These are phyloP conservation scores for Phoma sp. DNA, from an alignment of 2,329 filamentous ascomycete genomes.

Conservation along the genomic window DNA sequence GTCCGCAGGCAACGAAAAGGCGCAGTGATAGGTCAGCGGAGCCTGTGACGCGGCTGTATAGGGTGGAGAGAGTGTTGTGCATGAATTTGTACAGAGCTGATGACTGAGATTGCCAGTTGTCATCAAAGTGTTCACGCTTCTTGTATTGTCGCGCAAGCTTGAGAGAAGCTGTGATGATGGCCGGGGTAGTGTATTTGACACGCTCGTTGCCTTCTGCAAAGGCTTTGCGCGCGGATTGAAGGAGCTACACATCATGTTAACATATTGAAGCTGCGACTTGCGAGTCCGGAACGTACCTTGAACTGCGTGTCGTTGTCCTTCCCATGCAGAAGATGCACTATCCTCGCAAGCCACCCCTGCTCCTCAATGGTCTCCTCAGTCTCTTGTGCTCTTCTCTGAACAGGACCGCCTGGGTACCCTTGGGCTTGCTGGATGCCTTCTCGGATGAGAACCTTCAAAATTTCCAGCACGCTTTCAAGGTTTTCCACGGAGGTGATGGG, in stretches of 20 bases:
- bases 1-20: conserved; percentile 88
- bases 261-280: background rate
- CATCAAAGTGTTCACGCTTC: conserved; percentile 82
- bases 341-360: conserved; percentile 92
- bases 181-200: conserved; percentile 93
- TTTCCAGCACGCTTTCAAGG: conserved; percentile 85
- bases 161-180: conserved; percentile 86
- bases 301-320: conserved; percentile 93
- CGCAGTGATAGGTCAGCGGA: conserved; percentile 88
- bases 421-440: conserved; percentile 83
- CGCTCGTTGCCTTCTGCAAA: conserved; percentile 93
- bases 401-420: conserved; percentile 79
- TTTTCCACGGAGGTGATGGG: conserved; percentile 78
- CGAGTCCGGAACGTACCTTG: conserved; percentile 56
- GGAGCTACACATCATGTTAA: conserved; percentile 58
- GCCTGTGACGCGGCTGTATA: conserved; percentile 86
- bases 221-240: conserved; percentile 85
- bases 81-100: conserved; percentile 94
- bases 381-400: conserved; percentile 76
- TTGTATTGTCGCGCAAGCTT: conserved; percentile 91
- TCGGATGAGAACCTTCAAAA: conserved; percentile 89
- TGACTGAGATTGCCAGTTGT: conserved; percentile 74
- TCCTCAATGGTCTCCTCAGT: conserved; percentile 98
- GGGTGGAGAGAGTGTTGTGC: conserved; percentile 82
- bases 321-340: conserved; percentile 85